Evolutionary conservation across 768 basidiomycete genomes (phyloP).

Genomic region (Lentinus brumalis): DNA sequence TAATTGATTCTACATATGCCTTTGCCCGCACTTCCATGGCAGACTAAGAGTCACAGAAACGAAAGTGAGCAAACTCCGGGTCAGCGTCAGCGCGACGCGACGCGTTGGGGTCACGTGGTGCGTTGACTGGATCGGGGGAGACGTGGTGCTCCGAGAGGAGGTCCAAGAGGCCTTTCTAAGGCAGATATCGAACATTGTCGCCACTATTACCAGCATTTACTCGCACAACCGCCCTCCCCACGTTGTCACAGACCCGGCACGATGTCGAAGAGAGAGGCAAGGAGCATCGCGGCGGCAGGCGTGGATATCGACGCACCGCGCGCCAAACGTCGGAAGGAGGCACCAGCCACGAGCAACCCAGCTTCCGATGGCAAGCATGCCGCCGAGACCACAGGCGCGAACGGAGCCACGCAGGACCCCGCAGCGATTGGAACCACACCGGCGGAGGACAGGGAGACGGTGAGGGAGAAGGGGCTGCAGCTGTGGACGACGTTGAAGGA

Average conservation of each 20-base stretch:
- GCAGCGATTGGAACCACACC: slow-evolving; percentile 31
- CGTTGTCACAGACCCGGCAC: not conserved
- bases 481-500: slow-evolving; percentile 81
- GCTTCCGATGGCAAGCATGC: slow-evolving; percentile 21
- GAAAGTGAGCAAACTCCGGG: no score
- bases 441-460: slow-evolving; percentile 34
- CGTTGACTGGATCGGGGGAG: slow-evolving; percentile 15
- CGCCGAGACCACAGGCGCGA: slow-evolving; percentile 46
- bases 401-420: slow-evolving; percentile 35
- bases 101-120: slow-evolving; percentile 16
- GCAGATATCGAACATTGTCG: slow-evolving; percentile 15
- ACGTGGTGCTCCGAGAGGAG: slow-evolving; percentile 9
- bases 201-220: slow-evolving; percentile 5
- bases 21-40: no score
- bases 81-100: slow-evolving; percentile 2
- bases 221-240: slow-evolving; percentile 4
- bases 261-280: slow-evolving; percentile 58
- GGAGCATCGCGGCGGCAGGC: slow-evolving; percentile 35
- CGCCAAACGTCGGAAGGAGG: slow-evolving; percentile 53
- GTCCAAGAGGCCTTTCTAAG: slow-evolving; percentile 3
- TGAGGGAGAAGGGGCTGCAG: slow-evolving; percentile 68
- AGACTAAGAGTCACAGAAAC: no score
- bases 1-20: no score
- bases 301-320: slow-evolving; percentile 48
- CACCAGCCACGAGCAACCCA: slow-evolving; percentile 25